Percentiles rank a stretch among this genome's conserved stretches.
Conservation (phyloP, 257 asterid genomes). For the Nicotiana otophora region DNA sequence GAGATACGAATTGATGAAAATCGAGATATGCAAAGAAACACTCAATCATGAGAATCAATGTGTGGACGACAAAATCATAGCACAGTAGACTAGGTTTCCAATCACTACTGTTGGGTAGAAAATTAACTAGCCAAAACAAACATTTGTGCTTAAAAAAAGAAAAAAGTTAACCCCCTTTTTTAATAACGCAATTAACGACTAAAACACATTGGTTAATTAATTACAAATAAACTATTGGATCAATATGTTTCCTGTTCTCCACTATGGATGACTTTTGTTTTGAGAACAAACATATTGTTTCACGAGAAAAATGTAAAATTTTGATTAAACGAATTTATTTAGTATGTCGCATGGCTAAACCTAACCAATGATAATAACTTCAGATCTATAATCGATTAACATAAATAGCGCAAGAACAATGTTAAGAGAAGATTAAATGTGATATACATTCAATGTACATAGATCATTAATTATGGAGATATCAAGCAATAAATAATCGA, state of each 20-base stretch:
- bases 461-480: too few species aligned
- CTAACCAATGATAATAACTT: too few species aligned
- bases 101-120: not conserved
- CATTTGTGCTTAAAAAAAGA: not conserved
- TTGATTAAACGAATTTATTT: too few species aligned
- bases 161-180: not conserved
- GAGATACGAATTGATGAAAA: not conserved
- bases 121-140: slow-evolving; percentile 3
- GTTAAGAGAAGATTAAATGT: too few species aligned
- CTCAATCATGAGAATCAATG: slow-evolving; percentile 24
- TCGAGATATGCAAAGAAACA: slow-evolving; percentile 4
- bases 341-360: too few species aligned
- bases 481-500: too few species aligned
- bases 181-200: not conserved
- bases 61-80: slow-evolving; percentile 49
- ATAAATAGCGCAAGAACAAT: too few species aligned
- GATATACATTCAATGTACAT: too few species aligned
- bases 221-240: not conserved
- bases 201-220: not conserved
- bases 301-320: too few species aligned
- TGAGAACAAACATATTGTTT: not conserved
- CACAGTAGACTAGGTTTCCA: slow-evolving; percentile 12
- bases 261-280: not conserved
- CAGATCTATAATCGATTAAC: too few species aligned
- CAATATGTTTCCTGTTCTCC: not conserved